Conservation (phyloP, 345 rosid species). For the Lepidium didymum region DNA sequence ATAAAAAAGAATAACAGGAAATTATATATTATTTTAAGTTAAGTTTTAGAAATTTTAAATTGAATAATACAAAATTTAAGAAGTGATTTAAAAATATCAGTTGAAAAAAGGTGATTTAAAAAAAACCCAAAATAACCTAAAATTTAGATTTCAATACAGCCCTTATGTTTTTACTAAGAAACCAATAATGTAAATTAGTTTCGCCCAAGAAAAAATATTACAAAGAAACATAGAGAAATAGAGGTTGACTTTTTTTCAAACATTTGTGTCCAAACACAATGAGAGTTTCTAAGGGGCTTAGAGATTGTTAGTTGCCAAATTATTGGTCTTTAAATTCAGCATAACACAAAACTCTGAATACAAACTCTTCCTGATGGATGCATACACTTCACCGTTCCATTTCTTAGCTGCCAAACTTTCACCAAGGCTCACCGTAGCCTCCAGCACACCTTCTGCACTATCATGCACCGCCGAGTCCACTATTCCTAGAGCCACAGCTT, state of each 20-base stretch:
- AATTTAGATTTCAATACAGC: no score
- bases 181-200: no score
- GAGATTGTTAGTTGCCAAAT: conserved; percentile 29
- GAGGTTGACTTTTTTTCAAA: not conserved
- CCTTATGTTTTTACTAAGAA: no score
- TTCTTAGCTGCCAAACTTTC: conserved; percentile 44
- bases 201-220: no score
- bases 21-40: no score
- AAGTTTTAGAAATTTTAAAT: no score
- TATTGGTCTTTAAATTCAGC: conserved; percentile 35
- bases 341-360: conserved; percentile 48
- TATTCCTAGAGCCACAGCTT: conserved; percentile 53
- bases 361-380: conserved; percentile 65
- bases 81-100: no score
- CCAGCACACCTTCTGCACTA: conserved; percentile 37
- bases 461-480: conserved; percentile 53
- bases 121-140: no score
- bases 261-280: not conserved
- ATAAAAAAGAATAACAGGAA: no score
- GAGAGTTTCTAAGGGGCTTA: not conserved
- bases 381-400: conserved; percentile 60
- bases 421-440: conserved; percentile 42
- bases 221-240: not conserved
- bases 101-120: no score
- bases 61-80: no score